Percentiles rank a stretch among this genome's conserved stretches.
Evolutionary conservation across 139 green algal genomes (phyloP).

Genomic region (Astrephomene gubernaculifera): DNA sequence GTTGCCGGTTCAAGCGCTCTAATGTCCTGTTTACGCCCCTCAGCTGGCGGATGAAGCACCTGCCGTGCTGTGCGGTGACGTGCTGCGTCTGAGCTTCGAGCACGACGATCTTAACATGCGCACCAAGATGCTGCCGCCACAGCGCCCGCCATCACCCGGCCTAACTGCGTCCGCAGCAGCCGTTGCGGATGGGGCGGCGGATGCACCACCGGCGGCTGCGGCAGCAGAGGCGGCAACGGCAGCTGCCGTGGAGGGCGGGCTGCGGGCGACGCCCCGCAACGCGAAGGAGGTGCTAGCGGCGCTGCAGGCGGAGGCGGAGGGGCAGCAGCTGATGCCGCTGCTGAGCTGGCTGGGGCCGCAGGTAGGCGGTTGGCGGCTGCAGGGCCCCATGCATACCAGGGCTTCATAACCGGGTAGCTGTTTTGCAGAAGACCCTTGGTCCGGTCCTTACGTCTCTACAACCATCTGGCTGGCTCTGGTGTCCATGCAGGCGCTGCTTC

Average conservation of each 20-base stretch:
- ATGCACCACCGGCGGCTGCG: too few relatives aligned
- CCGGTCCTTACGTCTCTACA: too few relatives aligned
- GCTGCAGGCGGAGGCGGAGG: slow-evolving; percentile 23
- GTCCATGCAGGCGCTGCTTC: slow-evolving; percentile 18
- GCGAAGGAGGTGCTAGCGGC: slow-evolving; percentile 22
- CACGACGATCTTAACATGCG: slow-evolving; percentile 51
- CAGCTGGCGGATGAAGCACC: slow-evolving; percentile 26
- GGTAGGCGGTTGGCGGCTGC: background rate
- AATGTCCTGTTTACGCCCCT: background rate
- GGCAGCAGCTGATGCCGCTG: slow-evolving; percentile 32
- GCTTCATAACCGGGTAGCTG: too few relatives aligned
- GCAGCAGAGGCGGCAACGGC: background rate
- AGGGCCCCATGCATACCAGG: background rate
- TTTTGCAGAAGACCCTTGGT: too few relatives aligned
- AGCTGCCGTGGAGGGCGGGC: background rate
- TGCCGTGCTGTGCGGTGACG: background rate
- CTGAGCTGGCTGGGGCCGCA: slow-evolving; percentile 25
- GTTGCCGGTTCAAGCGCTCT: too few relatives aligned
- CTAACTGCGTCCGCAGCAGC: background rate
- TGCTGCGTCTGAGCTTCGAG: slow-evolving; percentile 21
- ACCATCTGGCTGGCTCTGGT: background rate
- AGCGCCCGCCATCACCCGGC: too few relatives aligned
- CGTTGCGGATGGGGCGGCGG: background rate
- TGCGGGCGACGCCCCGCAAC: background rate
- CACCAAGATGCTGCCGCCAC: background rate